Evolutionary conservation across 2,329 filamentous ascomycete genomes (phyloP).

Genomic region (Aspergillus amoenus): DNA sequence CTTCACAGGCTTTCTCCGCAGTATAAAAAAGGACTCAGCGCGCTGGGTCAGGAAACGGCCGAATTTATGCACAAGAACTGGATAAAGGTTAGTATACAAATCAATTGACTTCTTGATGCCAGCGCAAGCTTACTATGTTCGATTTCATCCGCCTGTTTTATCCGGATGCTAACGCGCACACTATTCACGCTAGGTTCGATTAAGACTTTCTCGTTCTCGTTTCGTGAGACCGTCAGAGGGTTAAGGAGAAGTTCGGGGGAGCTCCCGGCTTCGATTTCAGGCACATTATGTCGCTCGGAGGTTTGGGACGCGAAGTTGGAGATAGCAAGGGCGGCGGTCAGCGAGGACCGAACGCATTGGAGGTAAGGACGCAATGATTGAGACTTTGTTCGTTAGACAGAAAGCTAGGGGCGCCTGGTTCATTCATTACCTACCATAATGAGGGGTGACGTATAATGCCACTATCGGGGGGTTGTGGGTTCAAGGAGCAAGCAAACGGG

Average conservation of each 20-base stretch:
- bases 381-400: constrained; percentile 56
- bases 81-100: not conserved
- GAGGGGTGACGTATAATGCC: constrained; percentile 19
- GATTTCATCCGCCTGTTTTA: constrained; percentile 99
- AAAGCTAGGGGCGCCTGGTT: not conserved
- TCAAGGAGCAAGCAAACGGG: constrained; percentile 1
- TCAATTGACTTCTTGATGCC: not conserved
- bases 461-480: not conserved
- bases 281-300: constrained; percentile 95
- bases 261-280: constrained; percentile 89
- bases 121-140: constrained; percentile 62
- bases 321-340: constrained; percentile 88
- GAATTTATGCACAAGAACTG: constrained; percentile 91
- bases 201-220: constrained; percentile 94
- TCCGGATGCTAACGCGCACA: constrained; percentile 95
- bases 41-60: constrained; percentile 93
- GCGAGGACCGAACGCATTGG: constrained; percentile 89
- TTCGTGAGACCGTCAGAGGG: constrained; percentile 84
- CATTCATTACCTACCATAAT: constrained; percentile 28
- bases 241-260: constrained; percentile 94
- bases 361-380: constrained; percentile 97
- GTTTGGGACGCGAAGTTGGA: constrained; percentile 98
- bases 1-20: constrained; percentile 92
- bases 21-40: constrained; percentile 95
- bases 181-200: constrained; percentile 98